Evolutionary conservation across 2,329 filamentous ascomycete genomes (phyloP), one percentile per base, ranked within the genome.

Genomic region (Fusarium nodosum): DNA sequence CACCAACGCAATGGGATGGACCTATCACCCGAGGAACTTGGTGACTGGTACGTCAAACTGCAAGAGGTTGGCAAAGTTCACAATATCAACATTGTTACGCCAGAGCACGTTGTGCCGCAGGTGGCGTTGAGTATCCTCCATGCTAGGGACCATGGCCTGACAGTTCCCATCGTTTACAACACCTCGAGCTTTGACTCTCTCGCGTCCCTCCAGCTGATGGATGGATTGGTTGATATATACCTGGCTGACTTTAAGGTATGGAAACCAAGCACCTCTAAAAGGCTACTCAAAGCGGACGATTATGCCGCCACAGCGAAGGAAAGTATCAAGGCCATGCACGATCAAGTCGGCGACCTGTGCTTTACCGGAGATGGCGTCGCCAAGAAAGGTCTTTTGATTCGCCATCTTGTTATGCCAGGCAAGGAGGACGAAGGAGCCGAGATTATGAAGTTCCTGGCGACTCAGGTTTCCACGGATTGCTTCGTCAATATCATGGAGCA

Each of bases 401-500:
- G 93, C 26, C 93, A 97, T 79, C 85, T 97, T 3, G 92, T 95
- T 28, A 97, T 97, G 93, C 93, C 93, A 0, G 92, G 92, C 0
- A 88, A 90, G 73, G 91, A 92, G 75, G 87, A 87, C 20, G 93
- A 96, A 79, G 91, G 91, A 0, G 84, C 84, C 52, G 82, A 88
- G 66, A 96, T 97, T 63, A 91, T 97, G 83, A 84, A 82, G 65
- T 97, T 92, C 84, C 82, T 97, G 18, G 93, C 92, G 0, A 82
- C 86, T 30, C 87, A 93, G 54, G 85, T 97, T 3, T 93, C 91
- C 5, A 85, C 82, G 57, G 92, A 96, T 77, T 84, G 91, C 44
- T 95, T 94, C 78, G 87, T 96, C 63, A 91, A 97, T 76, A 90
- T 97, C 69, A 96, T 96, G 93, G 93, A 97, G 79, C 93, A 97